Evolutionary conservation across 164 flowering plant species (phyloP).

Genomic region (Stephania japonica): DNA sequence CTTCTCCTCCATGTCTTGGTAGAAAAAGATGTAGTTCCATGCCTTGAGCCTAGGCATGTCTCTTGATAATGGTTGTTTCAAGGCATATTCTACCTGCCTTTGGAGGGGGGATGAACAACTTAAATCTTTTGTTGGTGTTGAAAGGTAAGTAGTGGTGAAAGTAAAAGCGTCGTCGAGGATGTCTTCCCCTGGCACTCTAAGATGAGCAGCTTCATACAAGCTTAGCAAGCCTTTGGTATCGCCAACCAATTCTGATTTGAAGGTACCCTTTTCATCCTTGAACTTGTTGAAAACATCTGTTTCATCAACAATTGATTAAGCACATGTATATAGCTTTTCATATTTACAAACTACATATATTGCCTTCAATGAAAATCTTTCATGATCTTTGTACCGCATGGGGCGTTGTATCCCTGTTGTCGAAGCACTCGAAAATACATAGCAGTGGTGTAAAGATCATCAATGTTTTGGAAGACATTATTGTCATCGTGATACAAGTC

Average conservation of each 20-base stretch:
- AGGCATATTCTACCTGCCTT: background rate
- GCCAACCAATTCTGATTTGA: background rate
- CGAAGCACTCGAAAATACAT: too few relatives aligned
- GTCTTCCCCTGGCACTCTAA: slow-evolving; percentile 1
- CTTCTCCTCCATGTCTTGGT: background rate
- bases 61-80: background rate
- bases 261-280: background rate
- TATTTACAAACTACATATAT: too few relatives aligned
- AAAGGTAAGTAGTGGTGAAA: background rate
- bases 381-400: too few relatives aligned
- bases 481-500: too few relatives aligned
- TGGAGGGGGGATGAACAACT: background rate
- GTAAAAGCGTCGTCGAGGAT: background rate
- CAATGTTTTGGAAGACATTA: too few relatives aligned
- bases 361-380: too few relatives aligned
- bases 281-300: slow-evolving; percentile 2
- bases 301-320: too few relatives aligned
- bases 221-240: background rate
- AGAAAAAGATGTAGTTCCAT: background rate
- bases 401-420: too few relatives aligned
- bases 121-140: too few relatives aligned
- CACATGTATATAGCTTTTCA: too few relatives aligned
- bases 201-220: slow-evolving; percentile 6
- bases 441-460: too few relatives aligned
- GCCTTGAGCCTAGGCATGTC: slow-evolving; percentile 4